Evolutionary conservation across 257 asterid genomes (phyloP), one percentile per base, ranked within the genome.

Genomic region (Solanum gracilifrons): DNA sequence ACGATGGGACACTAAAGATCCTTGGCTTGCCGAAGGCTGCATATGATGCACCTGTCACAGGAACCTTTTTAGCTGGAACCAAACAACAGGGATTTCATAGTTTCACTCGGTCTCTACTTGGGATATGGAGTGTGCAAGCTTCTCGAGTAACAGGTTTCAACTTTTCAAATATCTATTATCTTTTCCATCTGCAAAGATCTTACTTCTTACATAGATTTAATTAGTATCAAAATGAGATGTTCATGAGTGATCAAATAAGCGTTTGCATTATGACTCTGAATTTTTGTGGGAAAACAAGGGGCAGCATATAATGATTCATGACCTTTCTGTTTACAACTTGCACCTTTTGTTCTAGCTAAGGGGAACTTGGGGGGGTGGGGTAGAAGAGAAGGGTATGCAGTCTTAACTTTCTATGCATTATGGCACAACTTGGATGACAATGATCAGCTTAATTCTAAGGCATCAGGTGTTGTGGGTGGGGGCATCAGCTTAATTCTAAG

Each of bases 1-100:
- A 95, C 88, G 98, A 97, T 83, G 99, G 99, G 88, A 89, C 93
- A 33, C 64, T 97, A 55, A 93, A 98, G 97, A 85, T 93, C 71
- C 92, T 94, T 75, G 92, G 92, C 92, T 90, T 97, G 89, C 91
- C 87, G 87, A 95, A 91, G 90, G 90, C 93, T 87, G 91, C 95
- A 86, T 89, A 87, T 86, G 97, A 94, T 90, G 87, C 91, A 71
- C 95, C 98, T 18, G 89, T 94, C 58, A 82, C 94, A 68, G 98
- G 97, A 90, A 93, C 89, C 83, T 90, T 92, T 84, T 88, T 90
- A 88, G 74, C 43, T 29, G 91, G 91, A 31, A 32, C 94, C 75
- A 86, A 91, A 29, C 93, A 90, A 85, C 92, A 89, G 12, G 98
- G 97, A 37, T 90, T 92, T 80, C 97, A 93, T 89, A 92, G 88